These are phyloP conservation scores for Candida tetrigidarum DNA, from an alignment of 1,139 yeast genomes.

Conservation along the genomic window DNA sequence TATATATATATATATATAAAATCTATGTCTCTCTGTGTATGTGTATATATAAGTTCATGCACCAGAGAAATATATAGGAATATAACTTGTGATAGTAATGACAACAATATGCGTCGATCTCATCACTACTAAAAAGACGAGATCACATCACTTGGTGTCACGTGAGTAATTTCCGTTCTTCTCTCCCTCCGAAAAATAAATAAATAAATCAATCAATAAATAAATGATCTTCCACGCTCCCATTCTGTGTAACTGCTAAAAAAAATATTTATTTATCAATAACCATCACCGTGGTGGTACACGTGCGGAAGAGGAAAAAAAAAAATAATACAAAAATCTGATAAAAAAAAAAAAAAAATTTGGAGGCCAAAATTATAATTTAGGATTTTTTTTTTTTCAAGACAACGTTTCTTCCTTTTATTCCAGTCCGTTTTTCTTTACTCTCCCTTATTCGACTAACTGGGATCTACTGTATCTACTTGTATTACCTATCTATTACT, in stretches of 20 bases:
- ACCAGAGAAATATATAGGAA: not conserved
- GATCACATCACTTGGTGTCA: too few relatives aligned
- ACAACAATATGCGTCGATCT: not conserved
- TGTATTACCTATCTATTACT: not conserved
- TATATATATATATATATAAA: too few relatives aligned
- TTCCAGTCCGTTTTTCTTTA: too few relatives aligned
- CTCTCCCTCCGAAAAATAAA: not conserved
- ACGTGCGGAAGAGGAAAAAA: not conserved
- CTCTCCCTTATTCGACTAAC: too few relatives aligned
- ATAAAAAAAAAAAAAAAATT: not conserved
- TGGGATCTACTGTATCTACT: not conserved
- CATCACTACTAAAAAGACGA: not conserved
- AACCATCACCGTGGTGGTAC: not conserved
- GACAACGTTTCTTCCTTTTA: not conserved
- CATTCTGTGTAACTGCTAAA: not conserved
- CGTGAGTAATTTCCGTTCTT: too few relatives aligned
- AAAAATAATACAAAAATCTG: not conserved
- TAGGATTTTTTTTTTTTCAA: not conserved
- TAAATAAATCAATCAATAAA: too few relatives aligned
- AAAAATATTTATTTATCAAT: not conserved
- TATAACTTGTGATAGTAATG: not conserved
- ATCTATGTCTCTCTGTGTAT: too few relatives aligned
- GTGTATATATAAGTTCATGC: not conserved
- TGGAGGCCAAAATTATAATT: constrained; percentile 3
- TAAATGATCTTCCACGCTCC: too few relatives aligned